Base-by-base conservation (phyloP, 352 stramenopile genomes). In the Pythium grandisporangium region DNA sequence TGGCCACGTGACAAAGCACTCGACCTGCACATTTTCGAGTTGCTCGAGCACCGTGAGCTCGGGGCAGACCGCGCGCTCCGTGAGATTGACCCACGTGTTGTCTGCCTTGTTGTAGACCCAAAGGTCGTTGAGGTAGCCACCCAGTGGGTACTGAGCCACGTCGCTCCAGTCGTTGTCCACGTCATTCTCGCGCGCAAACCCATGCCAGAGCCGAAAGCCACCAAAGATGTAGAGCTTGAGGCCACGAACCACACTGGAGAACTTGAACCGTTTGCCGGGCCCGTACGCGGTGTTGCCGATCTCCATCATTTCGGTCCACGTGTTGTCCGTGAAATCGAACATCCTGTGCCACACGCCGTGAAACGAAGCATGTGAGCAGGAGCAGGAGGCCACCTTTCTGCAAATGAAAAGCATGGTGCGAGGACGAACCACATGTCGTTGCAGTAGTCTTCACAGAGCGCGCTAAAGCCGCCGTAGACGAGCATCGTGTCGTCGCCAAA, bases 61-160 rank as follows among this genome's bases (percentile, higher is more conserved):
- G 12, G 64, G 52, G 61, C 66, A 77, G 66, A 93, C 36, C n/a
- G 87, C 48, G 46, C 42, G 61, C 70, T 92, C 53, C 3, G 76
- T 74, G 16, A 86, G 54, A 39, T 93, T 79, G 2, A 49, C 72
- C 80, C 84, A 96, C 11, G 54, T 48, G 37, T 84, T 82, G 0
- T 27, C 54, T 21, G 36, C 29, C 35, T 76, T 84, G 54, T 89
- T 56, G 40, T 87, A 90, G 21, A 63, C 71, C 93, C 93, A 98
- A 3, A 98, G 65, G 63, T 98, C 93, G 59, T 97, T 88, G 4
- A 98, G 65, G 53, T 97, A 98, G 2, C 95, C 95, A 17, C 95
- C 95, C 29, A 65, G 43, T 0, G 93, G 90, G 33, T 96, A 84
- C 37, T 85, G 56, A 27, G 66, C 55, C 10, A 55, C 63, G 42